These are phyloP conservation scores for Manihot esculenta DNA, from an alignment of 441 rosid genomes.

Conservation along the genomic window DNA sequence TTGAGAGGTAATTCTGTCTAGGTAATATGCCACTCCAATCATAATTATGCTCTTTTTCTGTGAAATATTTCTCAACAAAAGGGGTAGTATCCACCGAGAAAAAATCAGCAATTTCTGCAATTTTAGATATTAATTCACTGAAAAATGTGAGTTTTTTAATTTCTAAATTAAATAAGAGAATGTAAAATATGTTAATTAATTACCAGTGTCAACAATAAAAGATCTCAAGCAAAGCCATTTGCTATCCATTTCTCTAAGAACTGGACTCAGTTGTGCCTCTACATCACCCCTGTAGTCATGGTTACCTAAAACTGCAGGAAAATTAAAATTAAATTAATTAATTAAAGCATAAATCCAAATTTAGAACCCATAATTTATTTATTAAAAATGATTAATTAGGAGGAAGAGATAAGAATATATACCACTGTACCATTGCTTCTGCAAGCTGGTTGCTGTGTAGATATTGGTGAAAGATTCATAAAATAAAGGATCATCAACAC, in stretches of 20 bases:
- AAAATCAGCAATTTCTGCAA: constrained; percentile 58
- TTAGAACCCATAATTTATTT: too few species aligned
- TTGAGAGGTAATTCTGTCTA: constrained; percentile 46
- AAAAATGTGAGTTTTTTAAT: neutral
- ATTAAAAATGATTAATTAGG: neutral
- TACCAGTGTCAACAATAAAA: constrained; percentile 61
- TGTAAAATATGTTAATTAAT: neutral
- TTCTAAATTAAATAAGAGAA: neutral
- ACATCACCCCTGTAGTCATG: constrained; percentile 87
- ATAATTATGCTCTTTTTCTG: constrained; percentile 40
- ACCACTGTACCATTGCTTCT: constrained; percentile 28
- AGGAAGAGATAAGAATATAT: neutral
- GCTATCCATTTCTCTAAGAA: constrained; percentile 44
- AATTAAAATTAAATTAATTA: neutral
- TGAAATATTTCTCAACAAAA: constrained; percentile 60
- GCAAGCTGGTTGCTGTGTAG: constrained; percentile 20
- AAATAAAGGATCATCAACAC: constrained; percentile 18
- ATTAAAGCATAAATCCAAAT: neutral
- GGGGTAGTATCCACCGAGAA: constrained; percentile 86
- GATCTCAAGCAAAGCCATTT: constrained; percentile 81
- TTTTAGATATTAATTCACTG: neutral
- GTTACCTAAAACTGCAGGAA: constrained; percentile 67
- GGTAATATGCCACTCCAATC: constrained; percentile 76
- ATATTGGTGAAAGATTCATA: constrained; percentile 16
- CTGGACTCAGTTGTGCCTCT: constrained; percentile 64